Percentiles rank a stretch among this genome's conserved stretches.
phyloP scores from a whole-genome alignment of 768 basidiomycete species.

The Pleurotus platypus region DNA sequence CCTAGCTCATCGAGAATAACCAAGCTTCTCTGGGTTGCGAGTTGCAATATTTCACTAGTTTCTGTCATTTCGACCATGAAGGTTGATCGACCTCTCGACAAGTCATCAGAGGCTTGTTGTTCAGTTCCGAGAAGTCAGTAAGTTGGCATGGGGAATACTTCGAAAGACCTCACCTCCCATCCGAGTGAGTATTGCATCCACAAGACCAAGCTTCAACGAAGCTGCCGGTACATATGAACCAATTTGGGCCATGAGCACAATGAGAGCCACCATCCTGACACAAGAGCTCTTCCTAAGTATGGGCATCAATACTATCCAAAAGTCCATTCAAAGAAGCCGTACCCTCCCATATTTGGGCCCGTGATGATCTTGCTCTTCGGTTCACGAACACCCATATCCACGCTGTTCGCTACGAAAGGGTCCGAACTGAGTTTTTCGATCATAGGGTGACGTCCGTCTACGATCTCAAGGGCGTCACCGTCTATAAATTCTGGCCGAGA shows the following conservation, averaged over 20 bases:
- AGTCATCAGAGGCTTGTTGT: slow-evolving; percentile 74
- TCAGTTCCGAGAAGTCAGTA: not conserved
- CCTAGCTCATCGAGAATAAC: slow-evolving; percentile 92
- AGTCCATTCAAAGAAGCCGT: slow-evolving; percentile 11
- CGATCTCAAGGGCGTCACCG: slow-evolving; percentile 65
- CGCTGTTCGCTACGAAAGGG: slow-evolving; percentile 84
- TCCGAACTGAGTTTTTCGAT: slow-evolving; percentile 73
- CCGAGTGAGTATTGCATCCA: slow-evolving; percentile 83
- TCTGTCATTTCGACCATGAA: slow-evolving; percentile 98
- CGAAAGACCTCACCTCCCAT: slow-evolving; percentile 68
- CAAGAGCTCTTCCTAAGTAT: slow-evolving; percentile 71
- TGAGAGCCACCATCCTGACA: slow-evolving; percentile 75
- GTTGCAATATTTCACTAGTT: slow-evolving; percentile 83
- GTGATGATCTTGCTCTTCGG: slow-evolving; percentile 70
- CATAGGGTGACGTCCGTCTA: slow-evolving; percentile 91
- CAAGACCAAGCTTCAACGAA: slow-evolving; percentile 68
- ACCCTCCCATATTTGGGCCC: slow-evolving; percentile 84
- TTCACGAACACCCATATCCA: slow-evolving; percentile 55
- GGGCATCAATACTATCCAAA: not conserved
- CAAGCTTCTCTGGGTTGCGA: slow-evolving; percentile 71
- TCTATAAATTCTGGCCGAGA: slow-evolving; percentile 73
- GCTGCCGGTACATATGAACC: slow-evolving; percentile 89
- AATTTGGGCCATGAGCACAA: slow-evolving; percentile 85
- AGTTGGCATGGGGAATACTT: slow-evolving; percentile 2
- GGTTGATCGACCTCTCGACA: slow-evolving; percentile 83